These are phyloP conservation scores for Periconia macrospinosa DNA, from an alignment of 2,329 filamentous ascomycete genomes.

Conservation along the genomic window DNA sequence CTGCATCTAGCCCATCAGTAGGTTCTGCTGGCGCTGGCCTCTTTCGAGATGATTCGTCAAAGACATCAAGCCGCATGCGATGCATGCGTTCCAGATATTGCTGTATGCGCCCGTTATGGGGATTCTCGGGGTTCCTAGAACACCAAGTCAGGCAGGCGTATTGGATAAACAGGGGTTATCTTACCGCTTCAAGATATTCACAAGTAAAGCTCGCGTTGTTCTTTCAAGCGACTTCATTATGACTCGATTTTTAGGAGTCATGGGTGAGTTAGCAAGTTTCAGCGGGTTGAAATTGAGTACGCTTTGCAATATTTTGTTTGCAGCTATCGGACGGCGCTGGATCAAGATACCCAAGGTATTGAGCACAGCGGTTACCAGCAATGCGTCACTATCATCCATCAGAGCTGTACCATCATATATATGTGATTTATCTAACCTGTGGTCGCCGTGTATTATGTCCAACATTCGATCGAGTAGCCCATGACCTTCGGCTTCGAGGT, in stretches of 20 bases:
- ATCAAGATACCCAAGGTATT: constrained; percentile 85
- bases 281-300: constrained; percentile 91
- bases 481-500: constrained; percentile 88
- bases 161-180: constrained; percentile 18
- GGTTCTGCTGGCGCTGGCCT: constrained; percentile 71
- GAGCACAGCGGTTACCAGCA: constrained; percentile 86
- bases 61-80: constrained; percentile 74
- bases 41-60: constrained; percentile 80
- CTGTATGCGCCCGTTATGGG: constrained; percentile 76
- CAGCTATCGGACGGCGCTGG: constrained; percentile 76
- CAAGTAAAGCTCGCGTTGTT: constrained; percentile 79
- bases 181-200: constrained; percentile 80
- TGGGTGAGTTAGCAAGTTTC: constrained; percentile 72
- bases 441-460: constrained; percentile 80
- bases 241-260: constrained; percentile 79
- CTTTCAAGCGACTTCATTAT: constrained; percentile 93
- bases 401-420: constrained; percentile 17
- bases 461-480: constrained; percentile 89
- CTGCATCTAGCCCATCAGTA: constrained; percentile 69
- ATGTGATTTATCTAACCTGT: constrained; percentile 62
- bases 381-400: constrained; percentile 67
- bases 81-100: constrained; percentile 83
- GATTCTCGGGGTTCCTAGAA: constrained; percentile 75
- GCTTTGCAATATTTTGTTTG: constrained; percentile 81
- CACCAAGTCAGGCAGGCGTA: constrained; percentile 3